These are phyloP conservation scores for Penicillium pulvis DNA, from an alignment of 495 filamentous ascomycete genomes.

Conservation along the genomic window DNA sequence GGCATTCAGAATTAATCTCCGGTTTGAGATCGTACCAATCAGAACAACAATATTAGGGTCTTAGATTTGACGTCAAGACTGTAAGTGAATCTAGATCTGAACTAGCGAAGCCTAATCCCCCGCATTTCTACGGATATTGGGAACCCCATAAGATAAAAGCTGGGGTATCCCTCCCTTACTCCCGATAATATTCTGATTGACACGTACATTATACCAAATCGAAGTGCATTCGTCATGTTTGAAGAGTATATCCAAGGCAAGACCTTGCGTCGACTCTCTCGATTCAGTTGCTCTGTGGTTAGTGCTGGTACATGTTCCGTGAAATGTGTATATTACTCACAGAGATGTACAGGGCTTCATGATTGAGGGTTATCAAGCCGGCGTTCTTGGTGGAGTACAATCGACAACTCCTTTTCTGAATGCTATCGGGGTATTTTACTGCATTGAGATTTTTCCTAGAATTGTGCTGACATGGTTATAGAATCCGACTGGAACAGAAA, in stretches of 20 bases:
- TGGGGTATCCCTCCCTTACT: neutral
- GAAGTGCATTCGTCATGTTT: conserved; percentile 3
- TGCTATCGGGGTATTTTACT: conserved; percentile 28
- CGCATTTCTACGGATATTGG: neutral
- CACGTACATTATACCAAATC: neutral
- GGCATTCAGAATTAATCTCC: neutral
- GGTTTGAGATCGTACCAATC: neutral
- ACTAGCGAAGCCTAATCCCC: neutral
- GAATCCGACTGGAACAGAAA: conserved; percentile 34
- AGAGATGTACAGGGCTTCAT: conserved; percentile 4
- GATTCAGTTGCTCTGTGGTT: conserved; percentile 14
- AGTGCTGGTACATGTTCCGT: neutral
- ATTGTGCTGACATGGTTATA: neutral
- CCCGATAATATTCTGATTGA: neutral
- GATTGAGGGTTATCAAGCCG: conserved; percentile 36
- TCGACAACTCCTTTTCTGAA: conserved; percentile 33
- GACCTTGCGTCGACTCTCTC: conserved; percentile 4
- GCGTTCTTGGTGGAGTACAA: conserved; percentile 43
- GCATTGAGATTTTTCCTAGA: neutral
- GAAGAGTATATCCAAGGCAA: conserved; percentile 12
- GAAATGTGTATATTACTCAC: neutral
- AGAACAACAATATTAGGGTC: neutral
- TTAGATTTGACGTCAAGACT: neutral
- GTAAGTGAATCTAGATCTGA: neutral
- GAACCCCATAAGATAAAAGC: neutral